Percentiles rank a stretch among this genome's conserved stretches.
phyloP scores from a whole-genome alignment of 2,329 filamentous ascomycete species.

The Curvularia spicifera region DNA sequence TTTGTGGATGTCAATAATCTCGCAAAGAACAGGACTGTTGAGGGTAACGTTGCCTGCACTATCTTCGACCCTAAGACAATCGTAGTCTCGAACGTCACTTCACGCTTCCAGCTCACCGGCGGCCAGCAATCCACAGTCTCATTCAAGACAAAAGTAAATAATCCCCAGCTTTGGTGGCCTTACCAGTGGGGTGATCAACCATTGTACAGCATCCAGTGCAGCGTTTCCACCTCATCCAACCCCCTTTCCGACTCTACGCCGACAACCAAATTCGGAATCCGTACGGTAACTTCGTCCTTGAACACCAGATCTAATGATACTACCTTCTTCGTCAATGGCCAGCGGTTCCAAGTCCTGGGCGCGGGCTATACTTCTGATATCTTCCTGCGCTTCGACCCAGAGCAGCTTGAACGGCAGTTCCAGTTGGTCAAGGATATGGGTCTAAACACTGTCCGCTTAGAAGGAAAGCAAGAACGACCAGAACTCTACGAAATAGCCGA shows the following conservation, averaged over 20 bases:
- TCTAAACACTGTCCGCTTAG: constrained; percentile 67
- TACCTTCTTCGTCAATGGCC: constrained; percentile 62
- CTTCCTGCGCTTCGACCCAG: constrained; percentile 63
- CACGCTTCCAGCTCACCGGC: constrained; percentile 6
- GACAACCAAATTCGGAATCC: constrained; percentile 58
- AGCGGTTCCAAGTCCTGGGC: constrained; percentile 66
- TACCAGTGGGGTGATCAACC: constrained; percentile 64
- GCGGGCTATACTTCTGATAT: constrained; percentile 67
- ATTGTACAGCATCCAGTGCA: constrained; percentile 54
- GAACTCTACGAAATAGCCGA: constrained; percentile 66
- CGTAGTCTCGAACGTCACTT: not conserved
- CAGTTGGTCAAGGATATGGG: constrained; percentile 65
- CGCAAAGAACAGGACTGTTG: constrained; percentile 8
- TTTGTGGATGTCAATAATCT: constrained; percentile 34
- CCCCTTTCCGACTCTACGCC: constrained; percentile 46
- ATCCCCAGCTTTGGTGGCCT: constrained; percentile 67
- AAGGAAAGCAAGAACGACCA: constrained; percentile 69
- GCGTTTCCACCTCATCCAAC: constrained; percentile 25
- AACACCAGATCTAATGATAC: constrained; percentile 61
- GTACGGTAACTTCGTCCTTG: constrained; percentile 60
- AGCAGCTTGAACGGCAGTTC: constrained; percentile 58
- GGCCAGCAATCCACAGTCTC: constrained; percentile 4
- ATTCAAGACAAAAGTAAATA: constrained; percentile 39
- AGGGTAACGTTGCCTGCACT: constrained; percentile 21
- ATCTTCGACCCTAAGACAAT: constrained; percentile 17